Evolutionary conservation across 768 basidiomycete species (phyloP).

Genomic region (Leccinum imitatum): DNA sequence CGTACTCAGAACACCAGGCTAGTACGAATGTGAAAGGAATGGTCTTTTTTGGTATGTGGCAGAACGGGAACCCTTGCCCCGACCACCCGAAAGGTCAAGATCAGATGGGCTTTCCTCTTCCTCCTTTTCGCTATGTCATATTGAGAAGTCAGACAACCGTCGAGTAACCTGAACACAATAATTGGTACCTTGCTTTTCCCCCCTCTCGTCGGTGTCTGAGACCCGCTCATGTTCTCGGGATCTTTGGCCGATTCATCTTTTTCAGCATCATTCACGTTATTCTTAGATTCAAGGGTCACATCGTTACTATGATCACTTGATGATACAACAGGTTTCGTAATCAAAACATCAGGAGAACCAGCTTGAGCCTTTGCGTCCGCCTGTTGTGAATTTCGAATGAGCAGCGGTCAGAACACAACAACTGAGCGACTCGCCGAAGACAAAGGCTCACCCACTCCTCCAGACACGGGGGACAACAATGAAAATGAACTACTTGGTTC

Average conservation of each 20-base stretch:
- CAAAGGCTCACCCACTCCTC: slow-evolving; percentile 34
- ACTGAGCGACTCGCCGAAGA: slow-evolving; percentile 28
- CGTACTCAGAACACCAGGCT: slow-evolving; percentile 17
- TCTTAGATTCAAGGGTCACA: slow-evolving; percentile 24
- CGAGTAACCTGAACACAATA: neutral
- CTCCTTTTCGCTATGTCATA: slow-evolving; percentile 2
- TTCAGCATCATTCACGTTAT: slow-evolving; percentile 25
- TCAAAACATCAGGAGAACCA: slow-evolving; percentile 15
- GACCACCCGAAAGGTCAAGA: neutral
- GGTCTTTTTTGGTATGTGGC: slow-evolving; percentile 2
- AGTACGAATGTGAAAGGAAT: slow-evolving; percentile 3
- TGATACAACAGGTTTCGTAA: slow-evolving; percentile 29
- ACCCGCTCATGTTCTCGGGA: slow-evolving; percentile 9
- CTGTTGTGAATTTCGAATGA: slow-evolving; percentile 28
- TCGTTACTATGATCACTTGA: slow-evolving; percentile 25
- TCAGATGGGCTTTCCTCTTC: neutral
- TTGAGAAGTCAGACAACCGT: slow-evolving; percentile 11
- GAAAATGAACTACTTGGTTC: neutral
- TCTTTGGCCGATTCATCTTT: slow-evolving; percentile 30
- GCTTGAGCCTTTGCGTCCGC: neutral
- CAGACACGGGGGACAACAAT: slow-evolving; percentile 1
- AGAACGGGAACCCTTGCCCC: neutral
- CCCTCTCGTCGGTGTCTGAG: slow-evolving; percentile 23
- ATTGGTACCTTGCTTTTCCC: slow-evolving; percentile 13
- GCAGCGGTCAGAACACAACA: slow-evolving; percentile 28